These are phyloP conservation scores for Colletotrichum filicis DNA, from an alignment of 2,329 filamentous ascomycete genomes.

Conservation along the genomic window DNA sequence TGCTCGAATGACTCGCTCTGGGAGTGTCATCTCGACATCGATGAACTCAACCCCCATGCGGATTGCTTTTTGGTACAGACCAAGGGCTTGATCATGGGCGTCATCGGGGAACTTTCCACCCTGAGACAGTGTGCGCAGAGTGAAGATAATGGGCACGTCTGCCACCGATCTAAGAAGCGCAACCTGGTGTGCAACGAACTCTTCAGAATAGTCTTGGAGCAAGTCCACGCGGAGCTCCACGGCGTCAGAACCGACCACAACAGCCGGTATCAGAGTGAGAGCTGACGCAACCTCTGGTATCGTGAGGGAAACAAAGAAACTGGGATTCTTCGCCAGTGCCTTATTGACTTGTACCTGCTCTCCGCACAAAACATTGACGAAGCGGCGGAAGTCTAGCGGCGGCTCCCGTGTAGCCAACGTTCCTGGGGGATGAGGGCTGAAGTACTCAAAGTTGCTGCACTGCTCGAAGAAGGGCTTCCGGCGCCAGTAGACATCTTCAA, in stretches of 20 bases:
- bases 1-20: constrained; percentile 77
- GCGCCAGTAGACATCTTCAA: constrained; percentile 89
- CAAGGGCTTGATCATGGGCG: constrained; percentile 74
- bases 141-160: constrained; percentile 89
- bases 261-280: constrained; percentile 72
- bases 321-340: constrained; percentile 67
- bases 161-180: constrained; percentile 79
- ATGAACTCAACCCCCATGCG: constrained; percentile 91
- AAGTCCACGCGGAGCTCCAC: constrained; percentile 95
- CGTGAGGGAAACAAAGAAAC: constrained; percentile 94
- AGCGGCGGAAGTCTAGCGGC: constrained; percentile 73
- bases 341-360: constrained; percentile 24
- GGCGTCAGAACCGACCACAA: constrained; percentile 88
- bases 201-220: constrained; percentile 78
- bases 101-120: constrained; percentile 89
- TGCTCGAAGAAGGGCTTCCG: constrained; percentile 90
- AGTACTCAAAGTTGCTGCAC: constrained; percentile 95
- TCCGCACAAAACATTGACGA: constrained; percentile 62
- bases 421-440: constrained; percentile 72
- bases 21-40: constrained; percentile 90
- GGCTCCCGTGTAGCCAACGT: constrained; percentile 22
- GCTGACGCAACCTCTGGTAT: constrained; percentile 77
- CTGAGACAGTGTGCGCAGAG: constrained; percentile 85
- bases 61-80: constrained; percentile 82
- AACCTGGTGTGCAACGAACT: constrained; percentile 85